Conservation (phyloP, 192 early-diverging fungal species). For the Podila epicladia region DNA sequence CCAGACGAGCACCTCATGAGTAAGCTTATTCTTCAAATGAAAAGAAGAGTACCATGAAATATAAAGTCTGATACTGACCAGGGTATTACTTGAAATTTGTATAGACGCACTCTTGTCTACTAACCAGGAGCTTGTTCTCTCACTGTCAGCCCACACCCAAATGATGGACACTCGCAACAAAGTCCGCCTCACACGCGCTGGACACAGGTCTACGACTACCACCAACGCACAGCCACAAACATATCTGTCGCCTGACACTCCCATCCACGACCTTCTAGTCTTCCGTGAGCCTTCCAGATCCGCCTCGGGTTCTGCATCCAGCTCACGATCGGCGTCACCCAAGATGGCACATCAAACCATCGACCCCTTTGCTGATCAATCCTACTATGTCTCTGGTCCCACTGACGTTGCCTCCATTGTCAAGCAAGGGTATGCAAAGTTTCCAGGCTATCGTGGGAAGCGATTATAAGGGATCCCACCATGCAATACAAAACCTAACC, state of each 20-base stretch:
- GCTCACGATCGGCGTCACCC: too few species aligned
- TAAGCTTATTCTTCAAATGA: neutral
- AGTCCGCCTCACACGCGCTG: neutral
- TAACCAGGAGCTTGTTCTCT: constrained; percentile 44
- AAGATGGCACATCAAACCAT: too few species aligned
- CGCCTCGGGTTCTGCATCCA: neutral
- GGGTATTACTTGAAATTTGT: neutral
- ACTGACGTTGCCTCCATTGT: constrained; percentile 4
- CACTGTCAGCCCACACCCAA: constrained; percentile 49
- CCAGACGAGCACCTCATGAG: constrained; percentile 15
- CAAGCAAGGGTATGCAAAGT: constrained; percentile 14
- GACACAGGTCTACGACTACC: neutral
- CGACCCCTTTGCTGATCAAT: constrained; percentile 14
- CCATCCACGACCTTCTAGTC: neutral
- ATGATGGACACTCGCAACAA: constrained; percentile 34
- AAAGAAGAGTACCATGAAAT: neutral
- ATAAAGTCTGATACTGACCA: neutral
- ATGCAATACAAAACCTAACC: neutral
- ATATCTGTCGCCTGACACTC: neutral
- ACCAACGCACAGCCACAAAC: too few species aligned
- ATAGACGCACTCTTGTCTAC: constrained; percentile 43
- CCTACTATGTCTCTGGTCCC: neutral
- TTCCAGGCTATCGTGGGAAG: neutral
- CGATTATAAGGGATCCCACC: neutral
- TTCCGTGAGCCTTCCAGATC: neutral